These are phyloP conservation scores for Schizochytrium sp. DNA, from an alignment of 108 stramenopile genomes.

Conservation along the genomic window DNA sequence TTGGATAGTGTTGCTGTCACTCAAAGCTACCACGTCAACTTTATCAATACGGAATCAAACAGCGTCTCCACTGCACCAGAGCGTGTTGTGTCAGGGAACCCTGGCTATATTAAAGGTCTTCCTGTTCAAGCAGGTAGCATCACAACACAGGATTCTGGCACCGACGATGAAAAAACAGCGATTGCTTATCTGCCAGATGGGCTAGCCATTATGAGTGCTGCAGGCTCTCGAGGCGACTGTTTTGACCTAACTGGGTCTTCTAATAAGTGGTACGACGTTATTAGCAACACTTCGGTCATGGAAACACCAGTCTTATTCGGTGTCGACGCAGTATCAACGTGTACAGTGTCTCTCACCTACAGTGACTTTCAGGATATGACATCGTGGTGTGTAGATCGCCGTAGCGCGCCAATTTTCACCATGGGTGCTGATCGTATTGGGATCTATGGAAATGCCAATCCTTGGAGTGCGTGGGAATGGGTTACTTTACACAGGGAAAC, in stretches of 20 bases:
- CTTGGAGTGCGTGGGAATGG: slow-evolving; percentile 43
- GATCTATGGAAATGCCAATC: slow-evolving; percentile 51
- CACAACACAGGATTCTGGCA: not conserved
- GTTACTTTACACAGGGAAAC: not conserved
- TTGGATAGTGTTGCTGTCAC: not conserved
- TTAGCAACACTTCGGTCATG: not conserved
- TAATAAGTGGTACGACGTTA: not conserved
- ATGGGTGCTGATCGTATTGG: slow-evolving; percentile 15
- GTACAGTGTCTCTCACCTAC: slow-evolving; percentile 19
- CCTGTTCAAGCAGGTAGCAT: slow-evolving; percentile 36
- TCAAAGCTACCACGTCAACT: not conserved
- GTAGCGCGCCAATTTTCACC: not conserved
- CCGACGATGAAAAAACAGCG: not conserved
- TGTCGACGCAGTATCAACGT: slow-evolving; percentile 40
- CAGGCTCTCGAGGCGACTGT: not conserved
- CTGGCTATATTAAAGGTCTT: slow-evolving; percentile 22
- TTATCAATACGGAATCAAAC: slow-evolving; percentile 32
- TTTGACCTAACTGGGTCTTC: not conserved
- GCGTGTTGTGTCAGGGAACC: slow-evolving; percentile 19
- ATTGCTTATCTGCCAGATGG: slow-evolving; percentile 25
- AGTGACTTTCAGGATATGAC: not conserved
- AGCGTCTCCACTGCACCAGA: not conserved
- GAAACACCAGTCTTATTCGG: slow-evolving; percentile 28
- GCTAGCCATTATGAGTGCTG: not conserved
- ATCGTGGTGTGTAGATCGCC: slow-evolving; percentile 14